Percentiles rank a stretch among this genome's conserved stretches.
These are phyloP conservation scores for Castanopsis chinensis DNA, from an alignment of 306 rosid species.

Conservation along the genomic window DNA sequence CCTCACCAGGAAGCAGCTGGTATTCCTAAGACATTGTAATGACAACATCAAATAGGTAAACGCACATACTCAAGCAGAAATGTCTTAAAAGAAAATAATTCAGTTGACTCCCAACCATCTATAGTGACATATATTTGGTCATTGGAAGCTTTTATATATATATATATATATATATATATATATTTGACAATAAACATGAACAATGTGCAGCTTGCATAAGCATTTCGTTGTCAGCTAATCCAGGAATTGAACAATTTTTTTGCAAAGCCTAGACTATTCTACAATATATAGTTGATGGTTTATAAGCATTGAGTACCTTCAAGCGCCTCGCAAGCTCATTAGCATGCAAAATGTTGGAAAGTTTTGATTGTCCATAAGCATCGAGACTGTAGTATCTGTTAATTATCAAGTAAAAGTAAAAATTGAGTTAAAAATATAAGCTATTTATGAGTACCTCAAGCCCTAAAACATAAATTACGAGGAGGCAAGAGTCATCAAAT, in stretches of 20 bases:
- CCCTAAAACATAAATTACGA: background rate
- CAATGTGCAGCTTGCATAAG: background rate
- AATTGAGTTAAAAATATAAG: conserved; percentile 1
- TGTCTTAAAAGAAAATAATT: background rate
- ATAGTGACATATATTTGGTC: background rate
- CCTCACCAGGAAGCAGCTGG: background rate
- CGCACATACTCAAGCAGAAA: background rate
- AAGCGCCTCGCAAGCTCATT: conserved; percentile 76
- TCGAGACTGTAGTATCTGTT: conserved; percentile 47
- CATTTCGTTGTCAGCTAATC: background rate
- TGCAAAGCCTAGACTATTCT: background rate
- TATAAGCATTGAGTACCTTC: conserved; percentile 47
- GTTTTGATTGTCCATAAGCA: conserved; percentile 86
- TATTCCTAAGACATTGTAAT: background rate
- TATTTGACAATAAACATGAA: background rate
- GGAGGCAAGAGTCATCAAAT: conserved; percentile 8
- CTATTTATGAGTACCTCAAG: conserved; percentile 8
- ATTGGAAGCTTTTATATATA: background rate
- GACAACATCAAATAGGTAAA: background rate
- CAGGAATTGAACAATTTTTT: background rate
- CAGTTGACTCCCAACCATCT: background rate
- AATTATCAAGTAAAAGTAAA: conserved; percentile 5
- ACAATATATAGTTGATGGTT: background rate
- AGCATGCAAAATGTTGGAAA: conserved; percentile 75
- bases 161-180: too few relatives aligned